Percentiles rank a stretch among this genome's conserved stretches.
Conservation (phyloP, 2,329 filamentous ascomycete species). For the Ophiostoma piceae region DNA sequence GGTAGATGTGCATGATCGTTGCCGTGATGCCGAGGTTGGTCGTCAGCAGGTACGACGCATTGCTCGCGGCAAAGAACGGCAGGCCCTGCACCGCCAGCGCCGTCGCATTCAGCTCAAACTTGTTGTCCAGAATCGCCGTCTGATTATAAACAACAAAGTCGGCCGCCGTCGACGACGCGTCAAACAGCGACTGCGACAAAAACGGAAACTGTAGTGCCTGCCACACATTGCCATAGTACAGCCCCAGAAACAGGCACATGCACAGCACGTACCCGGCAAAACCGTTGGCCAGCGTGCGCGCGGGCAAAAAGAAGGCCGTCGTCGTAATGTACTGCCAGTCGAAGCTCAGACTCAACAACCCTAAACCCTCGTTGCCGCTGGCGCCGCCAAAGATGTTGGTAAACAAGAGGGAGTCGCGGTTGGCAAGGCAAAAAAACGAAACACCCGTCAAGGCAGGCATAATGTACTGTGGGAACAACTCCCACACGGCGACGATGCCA, state of each 20-base stretch:
- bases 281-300: not conserved
- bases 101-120: not conserved
- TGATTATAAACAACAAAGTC: not conserved
- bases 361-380: not conserved
- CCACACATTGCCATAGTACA: not conserved
- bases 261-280: not conserved
- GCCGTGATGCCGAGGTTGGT: slow-evolving; percentile 5
- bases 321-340: not conserved
- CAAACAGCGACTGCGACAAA: not conserved
- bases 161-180: not conserved
- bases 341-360: not conserved
- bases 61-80: not conserved
- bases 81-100: not conserved
- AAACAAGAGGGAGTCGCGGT: not conserved
- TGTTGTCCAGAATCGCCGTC: not conserved
- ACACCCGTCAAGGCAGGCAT: not conserved
- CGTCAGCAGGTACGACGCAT: not conserved
- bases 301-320: not conserved
- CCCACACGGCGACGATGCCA: not conserved
- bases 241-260: not conserved
- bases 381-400: not conserved
- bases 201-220: not conserved
- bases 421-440: not conserved
- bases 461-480: not conserved
- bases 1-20: not conserved